phyloP scores from a whole-genome alignment of 371 early-diverging fungal genomes.

The Zychaea mexicana region DNA sequence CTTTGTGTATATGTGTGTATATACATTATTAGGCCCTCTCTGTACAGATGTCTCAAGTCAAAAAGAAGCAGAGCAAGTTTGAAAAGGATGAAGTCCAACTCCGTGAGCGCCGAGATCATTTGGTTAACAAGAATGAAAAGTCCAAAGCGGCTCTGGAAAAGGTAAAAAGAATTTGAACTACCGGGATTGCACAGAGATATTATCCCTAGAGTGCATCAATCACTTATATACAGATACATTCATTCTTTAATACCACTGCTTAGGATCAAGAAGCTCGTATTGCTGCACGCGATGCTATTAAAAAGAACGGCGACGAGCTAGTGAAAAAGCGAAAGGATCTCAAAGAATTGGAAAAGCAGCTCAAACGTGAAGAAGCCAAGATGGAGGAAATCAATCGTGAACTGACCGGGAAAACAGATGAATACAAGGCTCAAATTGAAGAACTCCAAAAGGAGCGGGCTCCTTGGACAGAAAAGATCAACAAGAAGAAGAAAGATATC shows the following conservation, averaged over 20 bases:
- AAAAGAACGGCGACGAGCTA: slow-evolving; percentile 59
- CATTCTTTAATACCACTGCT: background rate
- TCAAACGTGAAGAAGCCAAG: slow-evolving; percentile 67
- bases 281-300: slow-evolving; percentile 54
- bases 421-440: slow-evolving; percentile 71
- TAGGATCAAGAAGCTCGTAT: slow-evolving; percentile 55
- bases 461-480: slow-evolving; percentile 84
- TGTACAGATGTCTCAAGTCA: slow-evolving; percentile 53
- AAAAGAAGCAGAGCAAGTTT: slow-evolving; percentile 65
- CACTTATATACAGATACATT: background rate
- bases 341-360: slow-evolving; percentile 60
- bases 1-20: no score
- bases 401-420: slow-evolving; percentile 84
- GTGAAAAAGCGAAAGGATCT: slow-evolving; percentile 56
- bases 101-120: slow-evolving; percentile 79
- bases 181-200: no score
- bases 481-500: slow-evolving; percentile 67
- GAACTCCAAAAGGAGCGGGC: slow-evolving; percentile 78
- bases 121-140: slow-evolving; percentile 76
- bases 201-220: background rate
- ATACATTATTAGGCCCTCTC: slow-evolving; percentile 48
- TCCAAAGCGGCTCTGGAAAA: slow-evolving; percentile 58
- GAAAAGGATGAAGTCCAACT: slow-evolving; percentile 83
- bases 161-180: slow-evolving; percentile 28
- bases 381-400: slow-evolving; percentile 79